phyloP scores from a whole-genome alignment of 1,284 basidiomycete genomes.

The Cystobasidium slooffiae region DNA sequence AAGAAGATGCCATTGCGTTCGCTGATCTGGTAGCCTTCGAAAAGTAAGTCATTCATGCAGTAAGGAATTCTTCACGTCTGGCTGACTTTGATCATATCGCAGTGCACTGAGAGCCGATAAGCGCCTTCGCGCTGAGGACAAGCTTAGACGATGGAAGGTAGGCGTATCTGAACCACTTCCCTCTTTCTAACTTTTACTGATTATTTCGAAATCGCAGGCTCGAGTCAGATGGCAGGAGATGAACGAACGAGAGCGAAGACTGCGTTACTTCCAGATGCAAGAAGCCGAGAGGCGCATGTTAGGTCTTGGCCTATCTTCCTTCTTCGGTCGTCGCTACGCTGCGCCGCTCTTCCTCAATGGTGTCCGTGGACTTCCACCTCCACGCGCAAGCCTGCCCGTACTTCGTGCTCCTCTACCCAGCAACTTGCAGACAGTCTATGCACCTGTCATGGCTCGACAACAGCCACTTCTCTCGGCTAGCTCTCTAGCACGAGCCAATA shows the following conservation, averaged over 20 bases:
- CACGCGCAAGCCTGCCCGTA: constrained; percentile 13
- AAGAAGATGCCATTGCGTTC: constrained; percentile 35
- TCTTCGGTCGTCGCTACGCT: constrained; percentile 37
- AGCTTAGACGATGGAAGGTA: constrained; percentile 30
- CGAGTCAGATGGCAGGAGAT: constrained; percentile 43
- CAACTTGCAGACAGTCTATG: constrained; percentile 5
- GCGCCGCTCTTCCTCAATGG: constrained; percentile 38
- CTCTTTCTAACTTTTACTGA: no score
- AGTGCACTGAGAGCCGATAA: constrained; percentile 35
- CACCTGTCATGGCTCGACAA: constrained; percentile 32
- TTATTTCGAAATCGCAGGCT: no score
- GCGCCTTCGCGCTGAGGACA: constrained; percentile 26
- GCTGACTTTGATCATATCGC: background rate
- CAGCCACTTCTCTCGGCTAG: constrained; percentile 29
- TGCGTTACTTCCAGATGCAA: constrained; percentile 41
- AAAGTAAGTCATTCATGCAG: constrained; percentile 11
- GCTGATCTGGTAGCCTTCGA: constrained; percentile 40
- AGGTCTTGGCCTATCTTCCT: constrained; percentile 35
- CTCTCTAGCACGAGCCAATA: constrained; percentile 10
- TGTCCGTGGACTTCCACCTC: constrained; percentile 39
- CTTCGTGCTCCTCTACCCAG: constrained; percentile 25
- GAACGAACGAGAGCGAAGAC: constrained; percentile 32
- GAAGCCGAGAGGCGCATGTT: constrained; percentile 37
- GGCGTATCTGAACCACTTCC: no score
- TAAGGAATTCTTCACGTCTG: background rate